Conservation (phyloP, 2,329 filamentous ascomycete species). For the Ramichloridium luteum region DNA sequence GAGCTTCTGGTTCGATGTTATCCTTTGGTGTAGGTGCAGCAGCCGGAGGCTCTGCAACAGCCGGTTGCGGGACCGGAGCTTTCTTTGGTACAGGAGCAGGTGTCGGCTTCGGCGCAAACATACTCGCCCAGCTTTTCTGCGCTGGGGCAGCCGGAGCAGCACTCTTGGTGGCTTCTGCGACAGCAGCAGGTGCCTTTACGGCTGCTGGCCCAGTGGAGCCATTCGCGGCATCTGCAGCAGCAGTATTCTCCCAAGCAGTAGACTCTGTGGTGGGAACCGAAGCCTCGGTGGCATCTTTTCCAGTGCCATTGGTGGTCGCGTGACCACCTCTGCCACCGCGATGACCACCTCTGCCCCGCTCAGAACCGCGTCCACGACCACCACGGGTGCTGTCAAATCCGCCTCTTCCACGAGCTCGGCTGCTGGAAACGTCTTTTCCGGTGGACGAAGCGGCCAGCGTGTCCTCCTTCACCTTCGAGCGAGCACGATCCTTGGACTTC, state of each 20-base stretch:
- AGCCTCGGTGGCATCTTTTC: constrained; percentile 45
- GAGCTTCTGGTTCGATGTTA: constrained; percentile 10
- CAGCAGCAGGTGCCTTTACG: constrained; percentile 19
- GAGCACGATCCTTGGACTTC: constrained; percentile 60
- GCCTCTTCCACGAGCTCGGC: constrained; percentile 28
- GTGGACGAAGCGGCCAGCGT: constrained; percentile 37
- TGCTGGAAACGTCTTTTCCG: constrained; percentile 37
- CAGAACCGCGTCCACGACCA: constrained; percentile 47
- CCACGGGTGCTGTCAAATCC: constrained; percentile 44
- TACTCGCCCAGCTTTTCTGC: constrained; percentile 44
- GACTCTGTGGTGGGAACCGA: constrained; percentile 58
- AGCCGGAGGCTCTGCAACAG: constrained; percentile 22
- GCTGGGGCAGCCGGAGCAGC: constrained; percentile 24
- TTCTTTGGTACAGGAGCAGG: constrained; percentile 34
- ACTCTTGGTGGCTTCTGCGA: constrained; percentile 25
- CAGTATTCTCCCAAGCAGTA: constrained; percentile 43
- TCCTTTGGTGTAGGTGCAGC: constrained; percentile 17
- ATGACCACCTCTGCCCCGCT: constrained; percentile 39
- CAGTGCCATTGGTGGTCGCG: constrained; percentile 48
- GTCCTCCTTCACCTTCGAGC: constrained; percentile 59
- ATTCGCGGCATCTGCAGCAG: constrained; percentile 9
- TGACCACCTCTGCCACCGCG: constrained; percentile 52
- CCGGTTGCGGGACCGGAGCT: constrained; percentile 14
- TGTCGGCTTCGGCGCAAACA: constrained; percentile 39
- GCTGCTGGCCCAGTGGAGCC: constrained; percentile 11